Evolutionary conservation across 768 basidiomycete species (phyloP).

Genomic region (Leccinum uliginosum): DNA sequence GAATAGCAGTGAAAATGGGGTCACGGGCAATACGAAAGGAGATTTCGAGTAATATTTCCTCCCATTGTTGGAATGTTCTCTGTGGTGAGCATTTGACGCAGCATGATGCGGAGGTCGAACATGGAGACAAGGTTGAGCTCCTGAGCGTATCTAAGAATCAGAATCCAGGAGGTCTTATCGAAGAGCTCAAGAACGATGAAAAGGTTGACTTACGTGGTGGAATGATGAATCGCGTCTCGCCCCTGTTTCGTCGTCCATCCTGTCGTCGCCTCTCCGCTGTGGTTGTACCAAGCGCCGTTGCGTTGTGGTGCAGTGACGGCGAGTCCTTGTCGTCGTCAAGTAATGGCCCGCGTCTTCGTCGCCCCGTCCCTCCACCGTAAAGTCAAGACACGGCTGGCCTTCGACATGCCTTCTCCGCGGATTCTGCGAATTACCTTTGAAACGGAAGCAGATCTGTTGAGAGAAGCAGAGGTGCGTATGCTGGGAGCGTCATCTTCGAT

Average conservation of each 20-base stretch:
- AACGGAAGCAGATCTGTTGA: slow-evolving; percentile 76
- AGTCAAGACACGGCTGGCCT: no score
- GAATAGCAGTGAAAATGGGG: slow-evolving; percentile 67
- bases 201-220: slow-evolving; percentile 67
- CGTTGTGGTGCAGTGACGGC: no score
- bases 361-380: no score
- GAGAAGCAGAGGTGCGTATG: slow-evolving; percentile 66
- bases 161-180: background rate
- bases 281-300: no score
- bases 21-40: slow-evolving; percentile 84
- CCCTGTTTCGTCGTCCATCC: no score
- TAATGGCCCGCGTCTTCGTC: no score
- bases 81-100: slow-evolving; percentile 83
- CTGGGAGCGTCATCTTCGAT: slow-evolving; percentile 89
- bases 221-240: slow-evolving; percentile 80
- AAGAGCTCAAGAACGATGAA: background rate
- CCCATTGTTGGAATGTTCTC: slow-evolving; percentile 90
- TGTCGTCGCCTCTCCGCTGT: no score
- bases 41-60: slow-evolving; percentile 73
- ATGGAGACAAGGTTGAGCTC: slow-evolving; percentile 84
- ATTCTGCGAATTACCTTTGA: slow-evolving; percentile 89
- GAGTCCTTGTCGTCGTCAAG: no score
- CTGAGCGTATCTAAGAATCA: slow-evolving; percentile 69
- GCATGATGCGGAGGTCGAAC: slow-evolving; percentile 84
- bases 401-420: slow-evolving; percentile 73